Evolutionary conservation across 805 yeast genomes (phyloP), one percentile per base, ranked within the genome.

Genomic region (Candida takata): DNA sequence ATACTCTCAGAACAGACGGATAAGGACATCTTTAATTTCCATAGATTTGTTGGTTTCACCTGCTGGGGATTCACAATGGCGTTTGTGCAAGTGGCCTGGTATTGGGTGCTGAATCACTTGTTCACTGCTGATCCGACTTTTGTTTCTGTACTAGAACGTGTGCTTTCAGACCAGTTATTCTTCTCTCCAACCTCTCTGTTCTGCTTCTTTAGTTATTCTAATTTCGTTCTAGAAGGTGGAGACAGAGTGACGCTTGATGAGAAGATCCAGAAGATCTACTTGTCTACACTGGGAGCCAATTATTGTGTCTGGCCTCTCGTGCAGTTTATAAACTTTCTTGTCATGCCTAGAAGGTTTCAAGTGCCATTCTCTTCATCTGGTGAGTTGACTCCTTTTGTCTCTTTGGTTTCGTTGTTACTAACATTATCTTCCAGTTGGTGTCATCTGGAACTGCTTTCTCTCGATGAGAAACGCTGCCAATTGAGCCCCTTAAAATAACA

Each of bases 361-460:
- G 95, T 90, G 5, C 96, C 97, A 0, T 90, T 92, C 56, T 79
- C 94, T 37, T 81, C 92, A 40, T 82, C 84, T 61, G 45, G 54
- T 49, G 24, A 88, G 59, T 86, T n/a, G 20, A 14, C 8, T 23
- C 14, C 9, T 21, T 21, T 7, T 11, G 12, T 16, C 8, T 12
- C 24, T 19, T 5, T n/a, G n/a, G 5, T 17, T 14, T 17, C 16
- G 9, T 18, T 6, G 8, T 31, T 34, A 46, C 51, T 44, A 45
- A 45, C 49, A 30, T 18, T 15, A 6, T 31, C 31, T 20, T 19
- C 10, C 15, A 14, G 66, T 92, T 6, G 90, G 95, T 20, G 94
- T 90, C 14, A 62, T 90, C 25, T 90, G 98, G 97, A 90, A 92
- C 55, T 87, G 96, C 36, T 88, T 83, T 62, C 63, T 90, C 33